Base-by-base conservation (phyloP, 768 basidiomycete species). In the Lactarius sp. region DNA sequence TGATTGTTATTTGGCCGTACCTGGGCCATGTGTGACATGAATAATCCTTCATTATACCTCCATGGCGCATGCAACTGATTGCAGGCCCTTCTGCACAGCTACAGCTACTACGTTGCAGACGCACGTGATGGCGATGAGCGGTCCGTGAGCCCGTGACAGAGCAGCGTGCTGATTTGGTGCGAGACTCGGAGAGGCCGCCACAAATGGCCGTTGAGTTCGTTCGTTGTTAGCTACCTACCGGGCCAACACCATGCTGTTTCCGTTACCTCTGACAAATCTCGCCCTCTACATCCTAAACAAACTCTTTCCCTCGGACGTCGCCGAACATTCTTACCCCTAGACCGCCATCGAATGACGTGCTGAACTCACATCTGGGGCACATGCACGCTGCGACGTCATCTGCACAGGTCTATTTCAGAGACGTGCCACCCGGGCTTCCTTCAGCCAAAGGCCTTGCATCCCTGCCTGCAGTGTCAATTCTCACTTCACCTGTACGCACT, bases 281-380 rank as follows among this genome's bases (percentile, higher is more conserved):
- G 49, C 53, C 14, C 55, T 67, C 27, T 54, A 49, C 27, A n/a
- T 67, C 49, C 42, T 67, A 33, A 56, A 44, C 50, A 47, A 18
- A 50, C 20, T 67, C 12, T 53, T 62, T 31, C 46, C 61, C 22
- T 3, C 33, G 4, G 3, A 60, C 14, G n/a, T 53, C 7, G 27
- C 49, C 27, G 56, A 41, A 10, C 65, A 59, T 27, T 57, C 62
- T 41, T 58, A 64, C 27, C 7, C 61, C 9, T n/a, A 22, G 60
- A n/a, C 57, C 59, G 4, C 39, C 46, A 22, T 31, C 46, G 8
- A 52, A 36, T 9, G 27, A 42, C 46, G 20, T 53, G 27, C 70
- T 87, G 6, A 78, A 76, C 37, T 90, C 90, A 73, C 80, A 80
- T 37, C 78, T 90, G 27, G 84, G 88, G 41, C 88, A 90, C 71